A percentile compares a stretch with the other conserved stretches of the same genome.
phyloP scores from a whole-genome alignment of 2,329 filamentous ascomycete genomes.

The Talaromyces rugulosus region DNA sequence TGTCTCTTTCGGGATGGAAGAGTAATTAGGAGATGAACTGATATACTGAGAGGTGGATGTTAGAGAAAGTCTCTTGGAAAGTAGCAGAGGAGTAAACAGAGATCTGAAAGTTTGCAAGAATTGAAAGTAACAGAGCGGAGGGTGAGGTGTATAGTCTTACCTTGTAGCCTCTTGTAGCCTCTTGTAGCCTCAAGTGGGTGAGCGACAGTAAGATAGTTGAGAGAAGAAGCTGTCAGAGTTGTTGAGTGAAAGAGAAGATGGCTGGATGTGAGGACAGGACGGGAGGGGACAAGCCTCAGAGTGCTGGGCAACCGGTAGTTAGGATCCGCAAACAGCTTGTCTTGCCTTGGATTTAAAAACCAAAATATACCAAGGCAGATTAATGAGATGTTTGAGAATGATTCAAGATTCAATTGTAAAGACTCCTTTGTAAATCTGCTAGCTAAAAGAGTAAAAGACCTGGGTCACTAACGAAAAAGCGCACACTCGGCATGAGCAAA shows the following conservation, averaged over 20 bases:
- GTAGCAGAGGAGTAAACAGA: not conserved
- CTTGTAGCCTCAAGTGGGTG: not conserved
- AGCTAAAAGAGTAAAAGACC: not conserved
- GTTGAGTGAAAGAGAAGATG: too few species aligned
- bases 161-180: not conserved
- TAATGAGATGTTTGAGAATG: not conserved
- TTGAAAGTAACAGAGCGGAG: not conserved
- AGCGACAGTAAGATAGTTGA: not conserved
- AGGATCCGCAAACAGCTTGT: not conserved
- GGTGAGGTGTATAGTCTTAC: not conserved
- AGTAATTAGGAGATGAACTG: too few species aligned
- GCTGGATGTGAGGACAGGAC: not conserved
- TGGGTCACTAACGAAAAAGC: not conserved
- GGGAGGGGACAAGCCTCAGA: not conserved
- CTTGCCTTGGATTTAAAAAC: not conserved
- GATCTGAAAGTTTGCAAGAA: not conserved
- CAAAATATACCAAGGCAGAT: not conserved
- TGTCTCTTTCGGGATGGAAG: not conserved
- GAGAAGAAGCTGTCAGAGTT: not conserved
- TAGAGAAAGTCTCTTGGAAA: not conserved
- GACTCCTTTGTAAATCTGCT: not conserved
- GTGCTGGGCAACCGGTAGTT: not conserved
- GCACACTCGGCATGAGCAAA: too few species aligned
- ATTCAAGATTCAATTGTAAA: not conserved
- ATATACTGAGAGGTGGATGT: too few species aligned